These are phyloP conservation scores for Mycena rosella DNA, from an alignment of 768 basidiomycete genomes.

Conservation along the genomic window DNA sequence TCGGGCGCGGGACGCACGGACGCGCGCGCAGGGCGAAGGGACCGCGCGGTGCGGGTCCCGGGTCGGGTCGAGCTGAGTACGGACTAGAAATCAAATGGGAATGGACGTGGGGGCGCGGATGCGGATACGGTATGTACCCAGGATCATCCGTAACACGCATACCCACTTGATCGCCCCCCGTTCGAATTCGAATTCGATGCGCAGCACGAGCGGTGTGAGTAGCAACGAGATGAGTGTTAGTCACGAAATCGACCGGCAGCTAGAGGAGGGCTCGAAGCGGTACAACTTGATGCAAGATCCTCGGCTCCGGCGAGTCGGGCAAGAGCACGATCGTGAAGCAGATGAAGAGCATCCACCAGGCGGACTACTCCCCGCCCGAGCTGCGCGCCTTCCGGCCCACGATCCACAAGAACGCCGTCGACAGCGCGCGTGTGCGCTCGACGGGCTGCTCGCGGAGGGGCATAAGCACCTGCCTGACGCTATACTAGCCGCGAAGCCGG, in stretches of 20 bases:
- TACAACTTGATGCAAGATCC: constrained; percentile 82
- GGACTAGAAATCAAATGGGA: too few relatives aligned
- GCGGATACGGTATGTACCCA: too few relatives aligned
- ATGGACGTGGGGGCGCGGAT: too few relatives aligned
- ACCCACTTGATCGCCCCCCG: too few relatives aligned
- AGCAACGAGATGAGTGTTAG: too few relatives aligned
- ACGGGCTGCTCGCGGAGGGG: constrained; percentile 25
- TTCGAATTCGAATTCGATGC: too few relatives aligned
- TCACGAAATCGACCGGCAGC: constrained; percentile 70
- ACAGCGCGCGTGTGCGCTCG: background rate
- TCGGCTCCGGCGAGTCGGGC: constrained; percentile 52
- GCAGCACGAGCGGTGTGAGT: too few relatives aligned
- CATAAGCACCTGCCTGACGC: background rate
- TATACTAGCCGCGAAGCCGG: background rate
- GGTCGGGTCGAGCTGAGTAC: too few relatives aligned
- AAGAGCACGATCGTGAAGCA: constrained; percentile 75
- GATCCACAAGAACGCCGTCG: constrained; percentile 62
- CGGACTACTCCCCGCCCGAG: constrained; percentile 73
- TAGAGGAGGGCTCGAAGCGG: constrained; percentile 76
- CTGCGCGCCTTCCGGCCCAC: constrained; percentile 69
- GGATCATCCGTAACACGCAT: too few relatives aligned
- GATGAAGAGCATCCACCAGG: constrained; percentile 51
- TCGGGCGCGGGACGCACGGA: too few relatives aligned
- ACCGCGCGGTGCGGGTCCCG: too few relatives aligned
- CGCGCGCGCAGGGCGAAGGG: too few relatives aligned